A percentile compares a stretch with the other conserved stretches of the same genome.
phyloP scores from a whole-genome alignment of 768 basidiomycete species.

The Tylopilus subfusipes region DNA sequence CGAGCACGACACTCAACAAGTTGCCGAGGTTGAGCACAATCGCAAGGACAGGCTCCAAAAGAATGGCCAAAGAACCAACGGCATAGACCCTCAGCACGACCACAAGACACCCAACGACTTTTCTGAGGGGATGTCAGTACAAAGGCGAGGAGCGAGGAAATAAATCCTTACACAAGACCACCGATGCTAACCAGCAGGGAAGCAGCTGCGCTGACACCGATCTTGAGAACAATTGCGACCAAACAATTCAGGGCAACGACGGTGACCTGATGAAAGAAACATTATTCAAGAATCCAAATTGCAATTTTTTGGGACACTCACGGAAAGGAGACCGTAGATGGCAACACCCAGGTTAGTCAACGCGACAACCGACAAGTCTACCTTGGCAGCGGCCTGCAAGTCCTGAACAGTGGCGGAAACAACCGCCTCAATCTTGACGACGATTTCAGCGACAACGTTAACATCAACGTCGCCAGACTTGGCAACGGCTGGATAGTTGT shows the following conservation, averaged over 20 bases:
- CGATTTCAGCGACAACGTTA: not conserved
- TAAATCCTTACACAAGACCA: too few species aligned
- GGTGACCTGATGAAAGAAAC: not conserved
- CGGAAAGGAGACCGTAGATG: conserved; percentile 1
- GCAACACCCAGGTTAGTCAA: not conserved
- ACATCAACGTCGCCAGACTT: not conserved
- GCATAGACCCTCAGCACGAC: not conserved
- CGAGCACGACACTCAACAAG: too few species aligned
- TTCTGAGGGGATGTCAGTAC: not conserved
- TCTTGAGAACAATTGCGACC: not conserved
- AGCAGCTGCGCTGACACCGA: too few species aligned
- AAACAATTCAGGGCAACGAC: not conserved
- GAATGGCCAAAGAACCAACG: not conserved
- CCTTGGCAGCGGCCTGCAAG: not conserved
- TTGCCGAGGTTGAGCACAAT: not conserved
- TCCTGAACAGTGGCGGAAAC: not conserved
- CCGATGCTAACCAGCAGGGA: too few species aligned
- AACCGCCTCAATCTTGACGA: not conserved
- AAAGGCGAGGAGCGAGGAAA: not conserved
- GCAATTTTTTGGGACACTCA: not conserved
- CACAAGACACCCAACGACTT: too few species aligned
- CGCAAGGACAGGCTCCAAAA: not conserved
- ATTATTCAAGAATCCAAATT: not conserved
- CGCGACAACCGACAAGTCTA: not conserved
- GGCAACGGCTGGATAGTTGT: not conserved